Base-by-base conservation (phyloP, 1,284 basidiomycete species). In the Cutaneotrichosporon dermatis region DNA sequence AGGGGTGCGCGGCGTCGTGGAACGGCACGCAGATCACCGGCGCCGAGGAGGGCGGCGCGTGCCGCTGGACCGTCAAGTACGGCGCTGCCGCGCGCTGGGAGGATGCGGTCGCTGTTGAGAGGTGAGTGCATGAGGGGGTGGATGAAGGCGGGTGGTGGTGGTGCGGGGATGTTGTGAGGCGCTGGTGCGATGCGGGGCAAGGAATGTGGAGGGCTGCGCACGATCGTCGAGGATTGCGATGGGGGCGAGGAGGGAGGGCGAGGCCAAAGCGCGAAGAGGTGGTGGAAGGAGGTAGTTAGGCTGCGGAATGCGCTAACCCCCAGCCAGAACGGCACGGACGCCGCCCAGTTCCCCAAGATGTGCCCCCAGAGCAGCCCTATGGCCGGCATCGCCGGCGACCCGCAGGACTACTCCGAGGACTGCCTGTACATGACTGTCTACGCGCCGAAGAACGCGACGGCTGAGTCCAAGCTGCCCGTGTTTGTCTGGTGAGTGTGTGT, bases 331-430 rank as follows among this genome's bases (percentile, higher is more conserved):
- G 64, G 62, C 50, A 54, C 63, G 34, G 81, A 87, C 66, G 79
- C 80, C 3, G 79, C 84, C 0, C 76, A 77, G 2, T 76, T 87
- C 51, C 89, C 89, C 33, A 80, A 86, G 4, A 81, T 84, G 13
- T 92, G 89, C 70, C 87, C 88, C 16, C 89, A 91, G 72, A 11
- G 39, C 2, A 54, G 44, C 10, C 50, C 54, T 5, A 57, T 66
- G 48, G 69, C 78, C 57, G 66, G 79, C 16, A 82, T 15, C 5
- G 6, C 78, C 0, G 82, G 79, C 63, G 40, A 2, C 15, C n/a
- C 12, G 8, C 7, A 10, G 36, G 10, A 9, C 15, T 13, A 3
- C 12, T 39, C 46, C 15, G 54, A 55, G 39, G 54, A 55, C 54
- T 55, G 54, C 37, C 54, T 55, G 9, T 55, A 39, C 45, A 46